Conservation (phyloP, 768 basidiomycete genomes). For the Mycena venus region DNA sequence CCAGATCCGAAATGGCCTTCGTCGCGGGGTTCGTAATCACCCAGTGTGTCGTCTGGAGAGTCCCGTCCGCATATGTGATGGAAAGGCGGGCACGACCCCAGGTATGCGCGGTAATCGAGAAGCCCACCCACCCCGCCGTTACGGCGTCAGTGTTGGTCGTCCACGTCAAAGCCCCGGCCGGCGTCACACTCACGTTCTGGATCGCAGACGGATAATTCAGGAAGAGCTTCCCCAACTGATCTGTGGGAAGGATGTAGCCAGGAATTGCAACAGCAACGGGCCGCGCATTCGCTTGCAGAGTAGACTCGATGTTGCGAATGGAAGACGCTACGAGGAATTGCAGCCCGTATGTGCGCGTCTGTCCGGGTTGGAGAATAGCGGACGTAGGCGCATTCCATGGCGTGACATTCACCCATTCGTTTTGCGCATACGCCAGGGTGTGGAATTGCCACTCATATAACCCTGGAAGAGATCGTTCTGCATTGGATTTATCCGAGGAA, state of each 20-base stretch:
- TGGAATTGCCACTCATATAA: slow-evolving; percentile 74
- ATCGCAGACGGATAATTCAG: slow-evolving; percentile 58
- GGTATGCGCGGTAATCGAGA: slow-evolving; percentile 56
- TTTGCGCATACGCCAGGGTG: slow-evolving; percentile 67
- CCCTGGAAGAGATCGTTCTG: slow-evolving; percentile 6
- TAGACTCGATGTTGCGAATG: slow-evolving; percentile 63
- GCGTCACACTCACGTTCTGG: slow-evolving; percentile 57
- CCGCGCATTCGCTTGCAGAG: slow-evolving; percentile 53
- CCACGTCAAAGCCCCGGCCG: slow-evolving; percentile 62
- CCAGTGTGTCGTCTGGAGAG: slow-evolving; percentile 66
- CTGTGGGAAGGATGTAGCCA: slow-evolving; percentile 65
- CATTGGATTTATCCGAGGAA: too few species aligned
- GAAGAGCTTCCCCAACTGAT: slow-evolving; percentile 66
- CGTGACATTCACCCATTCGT: slow-evolving; percentile 64
- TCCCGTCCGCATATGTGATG: slow-evolving; percentile 65
- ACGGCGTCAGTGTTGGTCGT: slow-evolving; percentile 56
- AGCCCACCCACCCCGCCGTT: slow-evolving; percentile 59
- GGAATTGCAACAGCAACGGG: slow-evolving; percentile 68
- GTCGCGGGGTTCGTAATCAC: slow-evolving; percentile 62
- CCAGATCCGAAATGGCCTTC: slow-evolving; percentile 59
- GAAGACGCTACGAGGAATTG: slow-evolving; percentile 63
- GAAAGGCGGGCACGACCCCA: slow-evolving; percentile 65
- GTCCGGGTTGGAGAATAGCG: slow-evolving; percentile 56
- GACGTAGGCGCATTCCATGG: slow-evolving; percentile 70
- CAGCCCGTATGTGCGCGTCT: slow-evolving; percentile 67